Conservation (phyloP, 2,329 filamentous ascomycete species). For the Fusarium proliferatum region DNA sequence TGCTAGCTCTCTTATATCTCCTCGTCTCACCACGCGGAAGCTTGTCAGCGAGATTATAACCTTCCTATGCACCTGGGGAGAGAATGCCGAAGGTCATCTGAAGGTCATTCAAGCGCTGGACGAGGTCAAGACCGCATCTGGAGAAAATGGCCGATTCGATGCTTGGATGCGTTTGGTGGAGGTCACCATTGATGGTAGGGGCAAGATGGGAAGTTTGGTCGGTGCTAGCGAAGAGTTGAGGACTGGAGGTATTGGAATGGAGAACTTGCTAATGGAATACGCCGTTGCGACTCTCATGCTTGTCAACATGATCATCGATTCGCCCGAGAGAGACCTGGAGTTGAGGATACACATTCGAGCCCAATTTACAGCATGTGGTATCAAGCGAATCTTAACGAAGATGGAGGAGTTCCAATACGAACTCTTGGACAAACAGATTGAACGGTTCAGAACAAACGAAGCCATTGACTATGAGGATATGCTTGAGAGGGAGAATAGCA, state of each 20-base stretch:
- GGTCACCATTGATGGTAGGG: constrained; percentile 94
- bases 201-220: constrained; percentile 98
- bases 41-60: constrained; percentile 96
- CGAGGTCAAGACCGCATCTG: constrained; percentile 85
- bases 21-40: constrained; percentile 90
- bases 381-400: constrained; percentile 93
- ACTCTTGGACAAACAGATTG: constrained; percentile 97
- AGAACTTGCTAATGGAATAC: constrained; percentile 99
- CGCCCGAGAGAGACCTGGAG: constrained; percentile 88
- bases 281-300: constrained; percentile 93
- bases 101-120: constrained; percentile 96
- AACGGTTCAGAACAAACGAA: constrained; percentile 91
- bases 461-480: constrained; percentile 99
- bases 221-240: constrained; percentile 96
- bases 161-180: constrained; percentile 99
- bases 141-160: constrained; percentile 95
- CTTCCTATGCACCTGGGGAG: constrained; percentile 94
- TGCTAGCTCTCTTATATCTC: constrained; percentile 86
- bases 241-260: constrained; percentile 96
- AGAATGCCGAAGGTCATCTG: constrained; percentile 83
- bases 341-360: constrained; percentile 93
- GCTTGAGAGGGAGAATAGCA: constrained; percentile 89
- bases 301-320: constrained; percentile 96
- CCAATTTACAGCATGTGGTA: constrained; percentile 94
- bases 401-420: constrained; percentile 99